These are phyloP conservation scores for Kuraishia piskuri DNA, from an alignment of 805 yeast genomes.

Conservation along the genomic window DNA sequence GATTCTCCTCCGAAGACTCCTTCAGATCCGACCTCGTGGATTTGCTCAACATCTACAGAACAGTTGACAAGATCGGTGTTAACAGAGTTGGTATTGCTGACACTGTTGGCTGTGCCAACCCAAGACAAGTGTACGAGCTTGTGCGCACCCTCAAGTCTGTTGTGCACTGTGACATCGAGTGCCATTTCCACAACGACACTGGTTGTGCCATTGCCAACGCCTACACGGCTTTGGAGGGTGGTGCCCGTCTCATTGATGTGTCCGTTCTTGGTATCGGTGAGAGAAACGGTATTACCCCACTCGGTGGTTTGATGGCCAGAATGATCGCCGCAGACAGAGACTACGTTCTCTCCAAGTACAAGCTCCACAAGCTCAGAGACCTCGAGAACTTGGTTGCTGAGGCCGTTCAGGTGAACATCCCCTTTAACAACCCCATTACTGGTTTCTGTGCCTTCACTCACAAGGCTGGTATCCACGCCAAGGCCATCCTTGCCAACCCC, in stretches of 20 bases:
- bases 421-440: constrained; percentile 97
- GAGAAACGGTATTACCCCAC: constrained; percentile 96
- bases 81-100: constrained; percentile 99
- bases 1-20: constrained; percentile 95
- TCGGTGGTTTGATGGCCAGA: constrained; percentile 98
- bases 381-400: constrained; percentile 94
- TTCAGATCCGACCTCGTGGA: constrained; percentile 96
- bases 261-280: constrained; percentile 97
- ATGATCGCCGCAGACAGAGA: constrained; percentile 99
- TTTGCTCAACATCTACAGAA: constrained; percentile 87
- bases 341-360: constrained; percentile 88
- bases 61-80: constrained; percentile 95
- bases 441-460: constrained; percentile 99
- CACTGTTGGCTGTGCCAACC: constrained; percentile 98
- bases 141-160: constrained; percentile 89
- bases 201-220: constrained; percentile 99
- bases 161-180: constrained; percentile 94
- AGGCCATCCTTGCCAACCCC: constrained; percentile 97
- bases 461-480: constrained; percentile 99
- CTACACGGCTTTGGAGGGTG: constrained; percentile 96
- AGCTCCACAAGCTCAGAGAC: constrained; percentile 91
- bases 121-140: constrained; percentile 96
- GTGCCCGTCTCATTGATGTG: constrained; percentile 91
- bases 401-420: constrained; percentile 93
- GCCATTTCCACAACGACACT: constrained; percentile 98